A percentile compares a stretch with the other conserved stretches of the same genome.
phyloP scores from a whole-genome alignment of 371 early-diverging fungal species.

The Cladochytrium tenue region DNA sequence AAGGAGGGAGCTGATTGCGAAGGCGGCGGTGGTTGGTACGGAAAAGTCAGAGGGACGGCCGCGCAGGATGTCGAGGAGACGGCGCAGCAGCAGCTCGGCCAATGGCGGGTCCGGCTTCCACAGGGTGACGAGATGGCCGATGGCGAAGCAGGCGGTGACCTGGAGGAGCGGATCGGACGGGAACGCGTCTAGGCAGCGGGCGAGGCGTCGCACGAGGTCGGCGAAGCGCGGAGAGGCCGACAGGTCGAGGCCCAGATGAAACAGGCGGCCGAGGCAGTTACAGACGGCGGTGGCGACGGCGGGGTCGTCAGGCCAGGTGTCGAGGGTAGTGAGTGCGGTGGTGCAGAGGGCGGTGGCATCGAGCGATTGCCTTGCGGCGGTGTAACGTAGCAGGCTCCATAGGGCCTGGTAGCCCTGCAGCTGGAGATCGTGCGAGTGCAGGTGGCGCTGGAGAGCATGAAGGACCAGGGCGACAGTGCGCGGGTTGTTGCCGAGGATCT shows the following conservation, averaged over 20 bases:
- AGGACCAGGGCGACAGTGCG: constrained; percentile 19
- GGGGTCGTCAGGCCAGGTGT: constrained; percentile 3
- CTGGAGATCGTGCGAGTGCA: constrained; percentile 20
- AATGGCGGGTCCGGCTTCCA: not conserved
- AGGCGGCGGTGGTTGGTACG: constrained; percentile 28
- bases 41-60: constrained; percentile 14
- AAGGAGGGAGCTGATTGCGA: constrained; percentile 27
- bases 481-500: constrained; percentile 9
- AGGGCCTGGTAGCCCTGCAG: constrained; percentile 32
- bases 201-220: not conserved
- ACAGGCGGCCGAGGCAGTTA: constrained; percentile 18
- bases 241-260: not conserved
- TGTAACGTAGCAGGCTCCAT: constrained; percentile 6
- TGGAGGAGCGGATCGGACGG: constrained; percentile 11
- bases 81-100: constrained; percentile 4
- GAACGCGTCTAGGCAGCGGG: constrained; percentile 14
- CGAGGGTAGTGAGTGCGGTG: not conserved
- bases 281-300: constrained; percentile 12
- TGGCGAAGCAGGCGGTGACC: constrained; percentile 32
- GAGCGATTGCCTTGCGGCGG: not conserved
- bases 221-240: not conserved
- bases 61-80: constrained; percentile 15
- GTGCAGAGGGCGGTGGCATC: not conserved
- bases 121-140: constrained; percentile 22
- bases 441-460: constrained; percentile 16